These are phyloP conservation scores for Halophytophthora batemanensis DNA, from an alignment of 352 stramenopile species.

Conservation along the genomic window DNA sequence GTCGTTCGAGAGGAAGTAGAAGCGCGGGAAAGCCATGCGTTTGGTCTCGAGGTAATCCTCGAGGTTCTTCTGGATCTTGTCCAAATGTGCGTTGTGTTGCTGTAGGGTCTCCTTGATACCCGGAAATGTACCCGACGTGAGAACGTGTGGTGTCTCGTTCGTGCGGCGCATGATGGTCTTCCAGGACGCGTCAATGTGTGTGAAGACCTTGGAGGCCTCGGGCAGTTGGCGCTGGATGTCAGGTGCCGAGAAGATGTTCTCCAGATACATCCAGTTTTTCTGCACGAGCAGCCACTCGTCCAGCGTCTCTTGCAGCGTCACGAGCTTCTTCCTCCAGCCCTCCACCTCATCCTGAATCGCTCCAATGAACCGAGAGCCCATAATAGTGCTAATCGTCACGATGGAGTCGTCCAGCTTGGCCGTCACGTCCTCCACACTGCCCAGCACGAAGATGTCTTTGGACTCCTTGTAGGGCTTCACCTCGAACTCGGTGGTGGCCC, in stretches of 20 bases:
- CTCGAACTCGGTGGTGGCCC: constrained; percentile 89
- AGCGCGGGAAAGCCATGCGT: constrained; percentile 90
- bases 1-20: constrained; percentile 96
- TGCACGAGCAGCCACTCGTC: constrained; percentile 89
- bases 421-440: constrained; percentile 89
- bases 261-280: constrained; percentile 89
- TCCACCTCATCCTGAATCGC: constrained; percentile 91
- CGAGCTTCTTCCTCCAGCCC: constrained; percentile 79
- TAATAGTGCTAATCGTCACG: constrained; percentile 92
- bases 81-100: constrained; percentile 82
- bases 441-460: constrained; percentile 92
- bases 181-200: constrained; percentile 89
- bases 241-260: constrained; percentile 86
- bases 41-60: constrained; percentile 94
- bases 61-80: constrained; percentile 91
- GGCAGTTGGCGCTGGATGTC: constrained; percentile 92
- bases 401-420: constrained; percentile 91
- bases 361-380: constrained; percentile 89
- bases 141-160: constrained; percentile 81
- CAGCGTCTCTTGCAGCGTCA: constrained; percentile 81
- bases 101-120: constrained; percentile 82
- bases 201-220: constrained; percentile 89
- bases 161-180: constrained; percentile 90
- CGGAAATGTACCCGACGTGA: constrained; percentile 76
- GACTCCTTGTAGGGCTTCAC: constrained; percentile 92